Conservation (phyloP, 768 basidiomycete species). For the Roridomyces roridus region DNA sequence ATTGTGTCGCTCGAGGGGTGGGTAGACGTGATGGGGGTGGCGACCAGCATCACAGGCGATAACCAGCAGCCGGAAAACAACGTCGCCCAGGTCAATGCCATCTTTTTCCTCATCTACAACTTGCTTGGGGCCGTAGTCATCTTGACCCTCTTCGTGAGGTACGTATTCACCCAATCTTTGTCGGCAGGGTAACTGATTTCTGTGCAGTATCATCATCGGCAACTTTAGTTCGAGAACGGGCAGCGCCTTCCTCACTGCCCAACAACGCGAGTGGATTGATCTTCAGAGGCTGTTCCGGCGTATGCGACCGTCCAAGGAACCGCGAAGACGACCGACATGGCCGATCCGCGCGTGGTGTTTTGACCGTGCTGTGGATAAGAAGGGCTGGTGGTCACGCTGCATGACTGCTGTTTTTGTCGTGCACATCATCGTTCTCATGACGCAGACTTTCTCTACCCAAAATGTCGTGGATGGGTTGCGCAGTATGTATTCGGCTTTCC, state of each 20-base stretch:
- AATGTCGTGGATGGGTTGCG: conserved; percentile 58
- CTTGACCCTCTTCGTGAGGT: conserved; percentile 91
- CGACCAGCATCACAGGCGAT: conserved; percentile 76
- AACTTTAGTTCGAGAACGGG: conserved; percentile 91
- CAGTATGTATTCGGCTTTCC: conserved; percentile 48
- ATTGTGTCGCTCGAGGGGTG: conserved; percentile 96
- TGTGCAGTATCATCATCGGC: conserved; percentile 87
- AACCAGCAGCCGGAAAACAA: conserved; percentile 76
- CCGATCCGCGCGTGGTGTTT: conserved; percentile 84
- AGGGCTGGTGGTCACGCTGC: conserved; percentile 88
- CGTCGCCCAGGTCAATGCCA: conserved; percentile 79
- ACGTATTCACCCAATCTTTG: conserved; percentile 27
- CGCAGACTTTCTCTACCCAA: conserved; percentile 71
- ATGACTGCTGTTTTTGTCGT: conserved; percentile 82
- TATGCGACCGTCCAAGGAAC: conserved; percentile 86
- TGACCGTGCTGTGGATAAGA: conserved; percentile 88
- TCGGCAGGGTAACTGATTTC: conserved; percentile 13
- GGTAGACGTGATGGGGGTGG: conserved; percentile 90
- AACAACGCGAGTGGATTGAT: conserved; percentile 95
- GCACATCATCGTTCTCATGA: conserved; percentile 87
- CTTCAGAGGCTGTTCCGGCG: conserved; percentile 86
- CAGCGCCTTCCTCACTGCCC: conserved; percentile 80
- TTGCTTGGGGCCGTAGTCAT: conserved; percentile 90
- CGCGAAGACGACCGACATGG: conserved; percentile 61
- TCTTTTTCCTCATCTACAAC: conserved; percentile 93